These are phyloP conservation scores for Podospora pseudocomata DNA, from an alignment of 495 filamentous ascomycete species.

Conservation along the genomic window DNA sequence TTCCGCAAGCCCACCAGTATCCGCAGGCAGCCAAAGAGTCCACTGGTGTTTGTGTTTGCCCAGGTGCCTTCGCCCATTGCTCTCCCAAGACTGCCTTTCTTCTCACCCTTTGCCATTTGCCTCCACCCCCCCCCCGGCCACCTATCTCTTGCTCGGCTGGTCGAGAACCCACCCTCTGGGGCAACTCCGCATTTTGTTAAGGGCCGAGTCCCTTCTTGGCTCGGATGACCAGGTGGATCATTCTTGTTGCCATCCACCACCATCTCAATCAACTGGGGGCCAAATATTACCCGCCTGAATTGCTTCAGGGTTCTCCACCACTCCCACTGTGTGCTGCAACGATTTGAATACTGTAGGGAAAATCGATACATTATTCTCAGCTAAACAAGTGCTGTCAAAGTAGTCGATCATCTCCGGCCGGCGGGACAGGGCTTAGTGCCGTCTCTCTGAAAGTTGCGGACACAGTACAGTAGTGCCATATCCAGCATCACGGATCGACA, in stretches of 20 bases:
- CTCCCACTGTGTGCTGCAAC: not conserved
- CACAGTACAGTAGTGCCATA: not conserved
- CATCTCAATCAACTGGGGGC: not conserved
- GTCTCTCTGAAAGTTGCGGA: not conserved
- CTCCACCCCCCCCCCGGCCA: not conserved
- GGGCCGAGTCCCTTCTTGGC: not conserved
- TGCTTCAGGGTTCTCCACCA: not conserved
- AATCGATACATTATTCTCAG: not conserved
- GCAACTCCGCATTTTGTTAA: not conserved
- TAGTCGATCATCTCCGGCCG: not conserved
- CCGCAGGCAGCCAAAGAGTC: not conserved
- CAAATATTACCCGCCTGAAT: slow-evolving; percentile 15
- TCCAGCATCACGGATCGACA: slow-evolving; percentile 5
- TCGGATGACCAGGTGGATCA: slow-evolving; percentile 2
- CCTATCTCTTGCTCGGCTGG: not conserved
- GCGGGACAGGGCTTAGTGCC: slow-evolving; percentile 10
- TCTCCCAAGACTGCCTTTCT: not conserved
- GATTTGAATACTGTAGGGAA: not conserved
- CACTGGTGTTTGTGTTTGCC: not conserved
- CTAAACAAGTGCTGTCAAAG: not conserved
- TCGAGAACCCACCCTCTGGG: not conserved
- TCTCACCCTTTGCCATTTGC: not conserved
- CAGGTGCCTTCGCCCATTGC: not conserved
- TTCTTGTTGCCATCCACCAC: not conserved
- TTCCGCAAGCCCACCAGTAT: not conserved